Evolutionary conservation across 2,329 filamentous ascomycete species (phyloP), one percentile per base, ranked within the genome.

Genomic region (Botryotinia narcissicola): DNA sequence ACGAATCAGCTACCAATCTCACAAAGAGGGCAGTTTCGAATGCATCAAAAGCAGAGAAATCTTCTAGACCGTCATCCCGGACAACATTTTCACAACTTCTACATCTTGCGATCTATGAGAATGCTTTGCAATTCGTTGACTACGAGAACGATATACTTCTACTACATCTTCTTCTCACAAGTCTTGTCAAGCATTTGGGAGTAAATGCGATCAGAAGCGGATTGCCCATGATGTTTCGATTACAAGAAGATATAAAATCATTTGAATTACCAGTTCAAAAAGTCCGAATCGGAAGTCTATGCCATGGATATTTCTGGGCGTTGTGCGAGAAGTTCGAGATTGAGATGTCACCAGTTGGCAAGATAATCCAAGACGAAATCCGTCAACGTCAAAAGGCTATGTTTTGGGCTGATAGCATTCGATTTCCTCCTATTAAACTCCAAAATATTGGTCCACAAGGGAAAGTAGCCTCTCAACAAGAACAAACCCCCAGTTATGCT

Each of bases 91-190:
- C 98, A 67, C 89, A 93, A 71, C 85, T 97, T 5, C 85, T 98
- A 4, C 95, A 98, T 82, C 86, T 98, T 62, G 91, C 92, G 68
- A 88, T 96, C n/a, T 98, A 97, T 81, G 95, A 98, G 81, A 93
- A 93, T 77, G 92, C 93, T 12, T 83, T 95, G 35, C 92, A 96
- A 78, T 90, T 86, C 76, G 86, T 93, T 35, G 87, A 91, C 40
- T 91, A 88, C 62, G 92, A 96, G 75, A 86, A 89, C 0, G 94
- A 97, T 78, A 87, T 97, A 44, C 84, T 93, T 42, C 83, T 97
- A 22, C 84, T 97, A 14, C 94, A 97, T 79, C 85, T 94, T 5
- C 86, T 98, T 18, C 86, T 97, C 54, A 85, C 89, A 18, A 93
- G 89, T 72, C 85, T 97, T n/a, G 88, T 94, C 14, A 86, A 89